Base-by-base conservation (phyloP, 176 grass and related monocot species). In the Pharus latifolius region DNA sequence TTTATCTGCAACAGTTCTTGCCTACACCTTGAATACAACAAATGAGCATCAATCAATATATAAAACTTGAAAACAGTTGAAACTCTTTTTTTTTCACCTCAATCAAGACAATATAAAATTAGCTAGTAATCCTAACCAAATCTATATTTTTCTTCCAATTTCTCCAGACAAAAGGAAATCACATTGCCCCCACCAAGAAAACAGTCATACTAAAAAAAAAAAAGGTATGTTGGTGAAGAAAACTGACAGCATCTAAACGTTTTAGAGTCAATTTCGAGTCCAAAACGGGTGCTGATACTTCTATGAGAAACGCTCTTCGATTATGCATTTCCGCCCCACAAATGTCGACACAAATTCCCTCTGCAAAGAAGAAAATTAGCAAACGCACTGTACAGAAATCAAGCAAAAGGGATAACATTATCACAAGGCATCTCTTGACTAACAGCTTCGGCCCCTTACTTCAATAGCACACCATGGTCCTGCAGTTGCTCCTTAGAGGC, bases 251-350 rank as follows among this genome's bases (percentile, higher is more conserved):
- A 65, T 87, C 77, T 69, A 87, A 69, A 11, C 84, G 70, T 34
- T 87, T 87, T 25, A 81, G 16, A n/a, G 71, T 87, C 35, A 87
- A 56, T 50, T 87, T 87, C n/a, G 84, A 72, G 53, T 87, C 84
- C 23, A 86, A 45, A 71, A 53, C 26, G 83, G 83, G n/a, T 86
- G 76, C 33, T 68, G 60, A 34, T 86, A 86, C 55, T 86, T 86
- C 76, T 86, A 75, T 5, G 77, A 86, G 44, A 86, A 86, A 2
- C 83, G 70, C 59, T 86, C 69, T 44, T 86, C 80, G 43, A 86
- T 34, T 34, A 86, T 80, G 26, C 76, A 86, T 49, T 58, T 80
- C 9, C 45, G 60, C 6, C 70, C 83, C 5, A 86, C 83, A 76
- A 86, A 80, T 63, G 17, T 74, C 25, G 76, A 80, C 34, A 66